phyloP scores from a whole-genome alignment of 129 eudicot species.

The Logfia minima region DNA sequence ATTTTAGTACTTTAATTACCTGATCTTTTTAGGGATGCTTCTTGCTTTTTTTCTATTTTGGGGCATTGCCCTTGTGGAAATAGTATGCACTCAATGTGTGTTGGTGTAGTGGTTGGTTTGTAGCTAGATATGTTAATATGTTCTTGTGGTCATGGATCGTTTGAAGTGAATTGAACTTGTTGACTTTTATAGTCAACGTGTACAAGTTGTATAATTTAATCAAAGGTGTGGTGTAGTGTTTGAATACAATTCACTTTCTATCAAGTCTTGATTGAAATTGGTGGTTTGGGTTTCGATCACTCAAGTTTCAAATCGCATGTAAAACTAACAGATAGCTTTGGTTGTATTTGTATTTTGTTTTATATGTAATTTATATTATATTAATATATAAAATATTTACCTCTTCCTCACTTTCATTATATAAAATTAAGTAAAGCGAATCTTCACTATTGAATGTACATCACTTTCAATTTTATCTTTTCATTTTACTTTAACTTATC shows the following conservation, averaged over 20 bases:
- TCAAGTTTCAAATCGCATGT: neutral
- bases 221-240: slow-evolving; percentile 22
- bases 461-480: too few species aligned
- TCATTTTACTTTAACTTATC: too few species aligned
- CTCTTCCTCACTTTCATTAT: too few species aligned
- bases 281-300: neutral
- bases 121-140: slow-evolving; percentile 27
- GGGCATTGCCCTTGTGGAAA: slow-evolving; percentile 20
- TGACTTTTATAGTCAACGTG: slow-evolving; percentile 24
- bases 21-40: neutral
- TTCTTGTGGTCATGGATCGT: slow-evolving; percentile 26
- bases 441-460: too few species aligned
- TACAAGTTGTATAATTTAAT: slow-evolving; percentile 16
- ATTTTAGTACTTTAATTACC: neutral
- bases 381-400: too few species aligned
- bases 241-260: slow-evolving; percentile 11
- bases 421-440: too few species aligned
- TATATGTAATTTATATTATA: too few species aligned
- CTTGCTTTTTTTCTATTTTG: slow-evolving; percentile 7
- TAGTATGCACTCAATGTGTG: slow-evolving; percentile 28
- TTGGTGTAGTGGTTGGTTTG: slow-evolving; percentile 28
- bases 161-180: slow-evolving; percentile 17
- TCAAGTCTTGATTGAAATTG: neutral
- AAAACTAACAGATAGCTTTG: too few species aligned
- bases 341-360: too few species aligned